Evolutionary conservation across 345 rosid species (phyloP).

Genomic region (Brassica carinata): DNA sequence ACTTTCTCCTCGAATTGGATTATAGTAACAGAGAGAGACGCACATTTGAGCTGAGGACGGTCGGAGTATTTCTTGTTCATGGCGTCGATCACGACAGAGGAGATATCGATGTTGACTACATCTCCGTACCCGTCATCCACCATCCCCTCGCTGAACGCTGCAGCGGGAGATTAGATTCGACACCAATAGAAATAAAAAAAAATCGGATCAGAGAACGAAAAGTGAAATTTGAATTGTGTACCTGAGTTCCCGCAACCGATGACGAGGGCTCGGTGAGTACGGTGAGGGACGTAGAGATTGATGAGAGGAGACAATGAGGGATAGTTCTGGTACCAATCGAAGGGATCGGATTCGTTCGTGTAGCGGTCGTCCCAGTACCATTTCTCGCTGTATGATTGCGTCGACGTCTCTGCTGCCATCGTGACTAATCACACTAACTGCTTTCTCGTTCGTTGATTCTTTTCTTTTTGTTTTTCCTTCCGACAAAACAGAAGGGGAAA

Average conservation of each 20-base stretch:
- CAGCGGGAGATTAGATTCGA: neutral
- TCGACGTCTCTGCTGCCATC: constrained; percentile 45
- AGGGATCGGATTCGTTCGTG: constrained; percentile 66
- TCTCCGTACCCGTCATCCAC: constrained; percentile 80
- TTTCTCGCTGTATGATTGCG: constrained; percentile 81
- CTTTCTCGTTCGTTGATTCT: neutral
- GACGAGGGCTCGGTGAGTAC: constrained; percentile 56
- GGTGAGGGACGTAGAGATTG: constrained; percentile 66
- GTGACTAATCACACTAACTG: constrained; percentile 12
- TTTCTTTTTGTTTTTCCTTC: neutral
- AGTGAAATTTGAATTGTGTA: neutral
- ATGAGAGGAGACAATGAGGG: constrained; percentile 75
- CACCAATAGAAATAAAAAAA: neutral
- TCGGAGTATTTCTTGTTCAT: constrained; percentile 61
- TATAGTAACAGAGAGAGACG: neutral
- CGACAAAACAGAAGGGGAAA: neutral
- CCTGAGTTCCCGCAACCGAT: constrained; percentile 94
- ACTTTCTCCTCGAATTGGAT: neutral
- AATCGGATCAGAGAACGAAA: neutral
- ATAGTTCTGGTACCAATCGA: constrained; percentile 96
- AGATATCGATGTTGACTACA: constrained; percentile 75
- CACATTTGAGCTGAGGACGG: constrained; percentile 73
- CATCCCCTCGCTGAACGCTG: constrained; percentile 84
- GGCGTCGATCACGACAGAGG: constrained; percentile 69
- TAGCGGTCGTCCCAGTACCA: constrained; percentile 94